Evolutionary conservation across 2,329 filamentous ascomycete species (phyloP).

Genomic region (Sclerotinia glacialis): DNA sequence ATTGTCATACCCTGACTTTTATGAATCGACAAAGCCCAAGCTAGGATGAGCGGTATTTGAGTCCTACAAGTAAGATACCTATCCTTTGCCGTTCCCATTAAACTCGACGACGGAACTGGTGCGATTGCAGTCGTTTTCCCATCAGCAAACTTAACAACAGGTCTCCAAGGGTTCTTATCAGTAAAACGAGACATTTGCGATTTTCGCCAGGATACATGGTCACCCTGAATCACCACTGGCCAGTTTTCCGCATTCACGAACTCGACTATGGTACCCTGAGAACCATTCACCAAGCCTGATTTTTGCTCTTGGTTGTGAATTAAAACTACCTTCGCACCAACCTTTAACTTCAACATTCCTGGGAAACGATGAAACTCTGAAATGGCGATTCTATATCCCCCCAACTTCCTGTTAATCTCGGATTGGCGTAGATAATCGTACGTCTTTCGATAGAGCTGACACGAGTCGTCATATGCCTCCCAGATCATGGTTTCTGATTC

Average conservation of each 20-base stretch:
- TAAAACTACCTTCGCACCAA: conserved; percentile 36
- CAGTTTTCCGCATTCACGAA: conserved; percentile 26
- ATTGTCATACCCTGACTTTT: conserved; percentile 89
- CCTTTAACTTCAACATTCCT: conserved; percentile 27
- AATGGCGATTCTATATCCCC: conserved; percentile 24
- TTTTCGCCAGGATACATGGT: conserved; percentile 3
- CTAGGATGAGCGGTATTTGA: conserved; percentile 75
- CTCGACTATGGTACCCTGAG: conserved; percentile 33
- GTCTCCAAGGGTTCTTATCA: conserved; percentile 5
- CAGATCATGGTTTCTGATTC: conserved; percentile 22
- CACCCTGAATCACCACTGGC: not conserved
- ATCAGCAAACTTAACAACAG: conserved; percentile 31
- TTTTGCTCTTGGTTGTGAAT: conserved; percentile 28
- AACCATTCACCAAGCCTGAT: conserved; percentile 35
- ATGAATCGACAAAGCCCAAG: conserved; percentile 95
- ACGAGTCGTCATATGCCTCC: conserved; percentile 26
- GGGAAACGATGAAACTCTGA: conserved; percentile 30
- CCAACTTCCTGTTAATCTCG: conserved; percentile 18
- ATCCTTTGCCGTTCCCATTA: conserved; percentile 20
- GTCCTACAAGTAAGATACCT: conserved; percentile 32
- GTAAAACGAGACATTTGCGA: conserved; percentile 8
- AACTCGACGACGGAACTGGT: conserved; percentile 21
- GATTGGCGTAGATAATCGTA: conserved; percentile 10
- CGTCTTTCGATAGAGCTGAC: conserved; percentile 3
- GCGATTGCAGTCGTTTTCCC: conserved; percentile 23